These are phyloP conservation scores for Candida nemodendra DNA, from an alignment of 805 yeast genomes.

Conservation along the genomic window DNA sequence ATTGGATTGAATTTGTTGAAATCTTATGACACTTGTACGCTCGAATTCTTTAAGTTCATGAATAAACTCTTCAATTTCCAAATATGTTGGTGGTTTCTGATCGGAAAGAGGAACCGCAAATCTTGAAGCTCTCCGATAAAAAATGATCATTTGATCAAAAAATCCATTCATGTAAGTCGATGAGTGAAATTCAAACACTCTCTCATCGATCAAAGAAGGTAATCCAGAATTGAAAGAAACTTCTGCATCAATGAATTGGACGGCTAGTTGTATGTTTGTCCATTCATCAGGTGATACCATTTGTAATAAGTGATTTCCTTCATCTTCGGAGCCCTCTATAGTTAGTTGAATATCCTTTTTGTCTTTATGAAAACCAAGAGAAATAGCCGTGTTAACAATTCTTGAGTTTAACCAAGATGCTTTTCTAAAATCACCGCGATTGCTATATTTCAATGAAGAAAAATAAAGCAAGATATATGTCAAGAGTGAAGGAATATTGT, in stretches of 20 bases:
- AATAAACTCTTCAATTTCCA: slow-evolving; percentile 22
- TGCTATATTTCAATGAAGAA: slow-evolving; percentile 16
- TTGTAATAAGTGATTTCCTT: background rate
- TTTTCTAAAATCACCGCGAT: slow-evolving; percentile 16
- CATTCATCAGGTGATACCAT: slow-evolving; percentile 18
- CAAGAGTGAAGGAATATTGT: slow-evolving; percentile 20
- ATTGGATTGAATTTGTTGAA: slow-evolving; percentile 6
- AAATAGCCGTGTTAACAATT: slow-evolving; percentile 23
- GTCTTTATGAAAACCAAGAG: slow-evolving; percentile 22
- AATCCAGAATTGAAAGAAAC: slow-evolving; percentile 23
- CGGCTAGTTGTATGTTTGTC: slow-evolving; percentile 16
- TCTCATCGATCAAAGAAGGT: slow-evolving; percentile 13
- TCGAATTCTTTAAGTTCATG: slow-evolving; percentile 17
- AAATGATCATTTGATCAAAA: slow-evolving; percentile 1
- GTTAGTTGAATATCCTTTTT: background rate
- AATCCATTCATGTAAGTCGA: background rate
- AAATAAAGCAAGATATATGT: slow-evolving; percentile 20
- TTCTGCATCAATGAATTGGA: slow-evolving; percentile 24
- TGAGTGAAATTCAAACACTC: background rate
- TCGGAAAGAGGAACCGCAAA: slow-evolving; percentile 1
- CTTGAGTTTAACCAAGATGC: slow-evolving; percentile 16
- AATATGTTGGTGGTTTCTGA: slow-evolving; percentile 3
- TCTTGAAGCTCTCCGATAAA: slow-evolving; percentile 8
- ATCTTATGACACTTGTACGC: slow-evolving; percentile 8
- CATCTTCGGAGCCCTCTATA: background rate